Evolutionary conservation across 345 rosid species (phyloP).

Genomic region (Brassica incana): DNA sequence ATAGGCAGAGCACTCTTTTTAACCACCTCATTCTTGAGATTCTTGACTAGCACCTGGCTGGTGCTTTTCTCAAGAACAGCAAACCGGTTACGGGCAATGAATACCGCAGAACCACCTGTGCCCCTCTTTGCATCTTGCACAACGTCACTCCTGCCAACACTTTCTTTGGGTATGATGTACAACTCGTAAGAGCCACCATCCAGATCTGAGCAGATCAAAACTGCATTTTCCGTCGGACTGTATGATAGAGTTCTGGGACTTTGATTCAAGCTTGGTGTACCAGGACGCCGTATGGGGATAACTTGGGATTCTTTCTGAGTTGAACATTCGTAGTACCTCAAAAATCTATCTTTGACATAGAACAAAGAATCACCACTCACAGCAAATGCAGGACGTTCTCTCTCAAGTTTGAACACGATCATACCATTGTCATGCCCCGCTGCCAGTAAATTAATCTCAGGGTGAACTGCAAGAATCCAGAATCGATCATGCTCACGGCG

Average conservation of each 20-base stretch:
- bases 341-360: not conserved
- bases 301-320: not conserved
- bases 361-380: not conserved
- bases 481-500: not conserved
- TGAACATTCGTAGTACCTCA: not conserved
- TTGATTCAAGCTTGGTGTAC: not conserved
- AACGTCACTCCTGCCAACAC: not conserved
- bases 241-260: not conserved
- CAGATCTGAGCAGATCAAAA: not conserved
- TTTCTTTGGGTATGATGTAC: not conserved
- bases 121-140: not conserved
- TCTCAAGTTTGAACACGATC: not conserved
- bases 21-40: not conserved
- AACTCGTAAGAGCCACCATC: not conserved
- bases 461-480: not conserved
- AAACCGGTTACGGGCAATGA: not conserved
- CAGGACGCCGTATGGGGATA: not conserved
- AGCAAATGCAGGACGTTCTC: not conserved
- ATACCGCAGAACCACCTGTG: not conserved
- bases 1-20: not conserved
- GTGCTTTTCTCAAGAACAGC: constrained; percentile 4
- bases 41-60: constrained; percentile 1
- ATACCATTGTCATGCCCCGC: not conserved
- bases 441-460: not conserved
- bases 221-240: not conserved